Percentiles rank a stretch among this genome's conserved stretches.
Evolutionary conservation across 177 flowering plant genomes (phyloP).

Genomic region (Vitis hybrid): DNA sequence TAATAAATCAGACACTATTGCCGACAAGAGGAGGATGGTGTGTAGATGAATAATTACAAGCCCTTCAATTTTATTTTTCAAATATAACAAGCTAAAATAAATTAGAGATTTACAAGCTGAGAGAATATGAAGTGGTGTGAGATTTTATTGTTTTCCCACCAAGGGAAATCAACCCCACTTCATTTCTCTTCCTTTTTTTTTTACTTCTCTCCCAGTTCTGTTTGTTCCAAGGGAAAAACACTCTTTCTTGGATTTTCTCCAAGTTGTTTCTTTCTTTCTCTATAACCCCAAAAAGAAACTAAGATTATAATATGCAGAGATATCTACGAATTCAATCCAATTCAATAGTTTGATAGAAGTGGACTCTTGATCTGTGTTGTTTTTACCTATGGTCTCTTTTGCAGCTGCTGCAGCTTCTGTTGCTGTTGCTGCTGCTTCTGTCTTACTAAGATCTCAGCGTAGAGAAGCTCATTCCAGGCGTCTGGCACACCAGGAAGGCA

Average conservation of each 20-base stretch:
- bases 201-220: background rate
- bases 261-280: slow-evolving; percentile 12
- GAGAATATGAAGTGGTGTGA: slow-evolving; percentile 1
- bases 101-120: slow-evolving; percentile 17
- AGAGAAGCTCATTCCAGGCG: slow-evolving; percentile 90
- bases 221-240: background rate
- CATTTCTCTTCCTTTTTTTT: background rate
- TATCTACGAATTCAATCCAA: slow-evolving; percentile 14
- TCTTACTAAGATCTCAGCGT: slow-evolving; percentile 65
- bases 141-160: background rate
- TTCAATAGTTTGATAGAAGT: background rate
- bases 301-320: slow-evolving; percentile 5
- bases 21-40: no score
- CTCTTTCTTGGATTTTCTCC: slow-evolving; percentile 18
- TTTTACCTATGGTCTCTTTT: slow-evolving; percentile 28
- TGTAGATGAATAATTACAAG: background rate
- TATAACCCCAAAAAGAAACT: slow-evolving; percentile 1
- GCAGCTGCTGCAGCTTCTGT: slow-evolving; percentile 28
- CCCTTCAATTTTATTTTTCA: background rate
- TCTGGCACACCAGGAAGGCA: slow-evolving; percentile 99
- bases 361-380: background rate
- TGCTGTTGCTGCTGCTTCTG: slow-evolving; percentile 29
- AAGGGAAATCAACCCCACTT: background rate
- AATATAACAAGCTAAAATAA: slow-evolving; percentile 9
- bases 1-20: no score